A percentile compares a stretch with the other conserved stretches of the same genome.
Evolutionary conservation across 352 stramenopile genomes (phyloP).

Genomic region (Detonula confervacea): DNA sequence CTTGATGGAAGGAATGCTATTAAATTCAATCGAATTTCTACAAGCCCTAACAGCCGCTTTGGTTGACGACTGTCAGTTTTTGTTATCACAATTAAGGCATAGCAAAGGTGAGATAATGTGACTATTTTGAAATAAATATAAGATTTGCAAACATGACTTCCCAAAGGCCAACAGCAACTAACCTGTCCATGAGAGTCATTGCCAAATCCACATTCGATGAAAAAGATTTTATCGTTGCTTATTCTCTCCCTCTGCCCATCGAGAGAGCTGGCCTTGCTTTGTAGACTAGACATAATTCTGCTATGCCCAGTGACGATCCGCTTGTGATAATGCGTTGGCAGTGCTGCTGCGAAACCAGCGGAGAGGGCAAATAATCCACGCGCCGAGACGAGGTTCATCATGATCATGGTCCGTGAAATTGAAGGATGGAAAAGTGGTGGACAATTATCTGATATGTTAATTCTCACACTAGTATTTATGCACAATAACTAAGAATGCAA

Average conservation of each 20-base stretch:
- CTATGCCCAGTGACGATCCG: background rate
- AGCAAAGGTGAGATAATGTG: no score
- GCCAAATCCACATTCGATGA: conserved; percentile 55
- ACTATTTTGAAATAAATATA: no score
- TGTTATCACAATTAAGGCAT: no score
- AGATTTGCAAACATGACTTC: no score
- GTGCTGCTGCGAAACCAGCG: background rate
- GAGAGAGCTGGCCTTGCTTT: background rate
- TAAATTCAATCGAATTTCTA: conserved; percentile 87
- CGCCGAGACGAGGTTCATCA: no score
- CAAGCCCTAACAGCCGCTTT: conserved; percentile 73
- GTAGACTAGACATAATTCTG: background rate
- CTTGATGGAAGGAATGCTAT: conserved; percentile 81
- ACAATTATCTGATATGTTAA: no score
- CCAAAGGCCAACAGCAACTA: no score
- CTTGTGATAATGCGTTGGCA: background rate
- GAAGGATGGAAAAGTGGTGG: no score
- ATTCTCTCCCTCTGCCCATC: conserved; percentile 22
- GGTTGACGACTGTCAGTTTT: no score
- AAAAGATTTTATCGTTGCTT: conserved; percentile 50
- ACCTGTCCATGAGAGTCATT: conserved; percentile 65
- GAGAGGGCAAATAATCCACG: background rate
- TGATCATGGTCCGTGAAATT: no score
- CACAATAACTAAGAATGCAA: no score
- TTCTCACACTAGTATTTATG: no score